Evolutionary conservation across 352 stramenopile species (phyloP), one percentile per base, ranked within the genome.

Genomic region (Globisporangium nunn): DNA sequence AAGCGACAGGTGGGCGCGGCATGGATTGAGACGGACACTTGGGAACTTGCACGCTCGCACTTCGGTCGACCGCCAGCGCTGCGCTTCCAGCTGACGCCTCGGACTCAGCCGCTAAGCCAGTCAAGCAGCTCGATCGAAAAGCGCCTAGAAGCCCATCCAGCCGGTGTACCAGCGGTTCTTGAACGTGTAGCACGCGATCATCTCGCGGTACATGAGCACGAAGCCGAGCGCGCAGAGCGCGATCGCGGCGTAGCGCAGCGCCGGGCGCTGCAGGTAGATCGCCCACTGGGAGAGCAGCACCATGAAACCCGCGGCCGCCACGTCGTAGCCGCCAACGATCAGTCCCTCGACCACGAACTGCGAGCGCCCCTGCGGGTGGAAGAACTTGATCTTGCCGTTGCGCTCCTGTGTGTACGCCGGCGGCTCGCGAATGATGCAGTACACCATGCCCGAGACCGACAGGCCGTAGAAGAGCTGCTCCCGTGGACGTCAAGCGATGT

Each of bases 81-180:
- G 23, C 23, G 23, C 23, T 23, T 23, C 23, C 23, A 23, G 10
- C 33, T 37, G 33, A 37, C 33, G 33, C 33, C 41, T 47, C 41
- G 14, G 12, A 28, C 17, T 28, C 41, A 6, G 15, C 15, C 5
- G 15, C 2, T 2, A 14, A 41, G 4, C 41, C 40, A 45, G 15
- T 46, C 12, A 4, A 2, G 17, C 43, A 0, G 6, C 4, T 14
- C 4, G 15, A 6, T 23, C 23, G 23, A 23, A 23, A 23, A 6
- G 35, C 52, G 47, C 61, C 62, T 88, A 92, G 47, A 92, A 82
- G 56, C 82, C 82, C 80, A 90, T 78, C 78, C 78, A 92, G 58
- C 82, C 82, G 47, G 73, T 87, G 80, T 93, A 94, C 85, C 85
- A 94, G 58, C 74, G 75, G 71, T 94, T 94, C 79, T 94, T 94